Evolutionary conservation across 768 basidiomycete genomes (phyloP).

Genomic region (Podaxis sp.): DNA sequence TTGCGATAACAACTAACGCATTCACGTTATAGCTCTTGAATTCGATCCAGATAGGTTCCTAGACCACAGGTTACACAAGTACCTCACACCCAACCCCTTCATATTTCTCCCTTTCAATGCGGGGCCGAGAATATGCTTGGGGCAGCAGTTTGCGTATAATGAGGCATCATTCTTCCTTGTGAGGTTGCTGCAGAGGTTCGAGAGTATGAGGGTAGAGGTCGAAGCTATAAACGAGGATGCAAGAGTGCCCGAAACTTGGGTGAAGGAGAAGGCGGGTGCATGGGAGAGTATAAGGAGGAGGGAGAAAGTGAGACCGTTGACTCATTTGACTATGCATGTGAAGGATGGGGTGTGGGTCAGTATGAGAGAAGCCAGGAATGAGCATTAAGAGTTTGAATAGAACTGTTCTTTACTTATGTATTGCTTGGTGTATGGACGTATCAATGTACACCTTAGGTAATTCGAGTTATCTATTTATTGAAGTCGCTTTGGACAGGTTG

Average conservation of each 20-base stretch:
- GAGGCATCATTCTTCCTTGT: conserved; percentile 47
- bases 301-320: conserved; percentile 29
- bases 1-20: not conserved
- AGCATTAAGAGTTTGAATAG: not conserved
- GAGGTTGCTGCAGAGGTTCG: conserved; percentile 44
- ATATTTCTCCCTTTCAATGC: conserved; percentile 53
- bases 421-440: no score
- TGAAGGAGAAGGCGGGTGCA: not conserved
- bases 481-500: no score
- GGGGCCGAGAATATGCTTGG: conserved; percentile 45
- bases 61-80: conserved; percentile 52
- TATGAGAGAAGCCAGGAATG: conserved; percentile 26
- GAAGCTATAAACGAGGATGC: conserved; percentile 31
- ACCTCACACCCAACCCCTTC: conserved; percentile 52
- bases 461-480: no score
- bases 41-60: conserved; percentile 70
- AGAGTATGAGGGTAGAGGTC: conserved; percentile 31
- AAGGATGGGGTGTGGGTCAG: conserved; percentile 43
- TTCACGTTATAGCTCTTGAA: conserved; percentile 32
- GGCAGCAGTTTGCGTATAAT: conserved; percentile 46
- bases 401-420: not conserved
- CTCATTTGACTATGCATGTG: conserved; percentile 35
- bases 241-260: conserved; percentile 35
- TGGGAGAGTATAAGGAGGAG: conserved; percentile 24
- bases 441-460: no score